Evolutionary conservation across 495 filamentous ascomycete species (phyloP), one percentile per base, ranked within the genome.

Genomic region (Penicillium fimorum): DNA sequence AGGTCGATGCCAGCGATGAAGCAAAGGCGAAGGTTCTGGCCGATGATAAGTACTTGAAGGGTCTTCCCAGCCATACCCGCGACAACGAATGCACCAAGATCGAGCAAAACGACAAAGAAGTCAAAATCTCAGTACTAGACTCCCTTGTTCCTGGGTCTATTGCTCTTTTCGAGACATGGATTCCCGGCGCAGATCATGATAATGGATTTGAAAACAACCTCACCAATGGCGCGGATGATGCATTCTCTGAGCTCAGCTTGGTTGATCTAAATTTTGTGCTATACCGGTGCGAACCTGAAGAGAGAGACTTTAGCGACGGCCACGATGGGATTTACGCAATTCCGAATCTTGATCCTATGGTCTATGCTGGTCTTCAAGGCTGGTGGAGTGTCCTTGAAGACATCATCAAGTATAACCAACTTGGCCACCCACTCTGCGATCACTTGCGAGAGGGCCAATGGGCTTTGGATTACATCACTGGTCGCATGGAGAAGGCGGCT

Each of bases 361-460:
- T 97, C 17, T 99, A 99, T 70, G 92, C 95, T 54, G 95, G 95
- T 44, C 81, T 99, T 27, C 95, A 99, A 69, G 95, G 95, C 13
- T 99, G 94, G 94, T 97, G 92, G 94, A 97, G 91, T 68, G 77
- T 96, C 7, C 78, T 99, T 40, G 87, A 89, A 60, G 79, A 88
- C 56, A 84, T 97, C 58, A 90, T 97, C 71, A 81, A 78, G 38
- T 84, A 94, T 55, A 99, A 99, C 65, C 80, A 99, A 68, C 82
- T 99, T 9, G 94, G 88, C 7, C 95, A 97, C 66, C 89, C 95
- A 7, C 76, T 99, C 3, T 97, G 93, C 67, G 85, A 96, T 60
- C 89, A 99, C 69, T 80, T 99, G 17, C 85, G 95, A 15, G 81
- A 96, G 45, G 95, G 95, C 2, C 85, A 90, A 59, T 99, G 95